Conservation (phyloP, 305 asterid genomes). For the Fraxinus sp. region DNA sequence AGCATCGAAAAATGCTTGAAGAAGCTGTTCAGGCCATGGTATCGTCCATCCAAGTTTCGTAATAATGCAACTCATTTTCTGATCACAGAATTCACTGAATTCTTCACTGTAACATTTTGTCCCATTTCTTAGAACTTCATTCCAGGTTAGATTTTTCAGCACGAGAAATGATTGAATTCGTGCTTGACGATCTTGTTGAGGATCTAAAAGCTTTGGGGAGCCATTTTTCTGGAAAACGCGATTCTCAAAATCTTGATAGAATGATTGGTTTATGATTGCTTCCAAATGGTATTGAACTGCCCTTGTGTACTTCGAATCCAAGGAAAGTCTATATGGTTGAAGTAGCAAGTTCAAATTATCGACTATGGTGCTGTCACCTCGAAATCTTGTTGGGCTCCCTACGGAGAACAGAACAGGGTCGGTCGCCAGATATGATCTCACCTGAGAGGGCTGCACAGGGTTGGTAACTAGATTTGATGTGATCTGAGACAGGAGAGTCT, state of each 20-base stretch:
- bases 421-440: background rate
- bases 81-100: constrained; percentile 83
- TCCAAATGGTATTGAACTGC: constrained; percentile 67
- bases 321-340: constrained; percentile 59
- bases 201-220: constrained; percentile 55
- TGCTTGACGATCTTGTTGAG: constrained; percentile 53
- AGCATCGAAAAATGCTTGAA: constrained; percentile 78
- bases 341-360: constrained; percentile 66
- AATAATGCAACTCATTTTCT: constrained; percentile 74
- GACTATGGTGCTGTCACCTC: constrained; percentile 16
- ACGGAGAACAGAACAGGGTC: background rate
- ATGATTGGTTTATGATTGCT: constrained; percentile 70
- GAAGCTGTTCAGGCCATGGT: constrained; percentile 92
- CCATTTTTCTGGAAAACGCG: constrained; percentile 71
- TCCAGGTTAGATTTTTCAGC: constrained; percentile 79
- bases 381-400: background rate
- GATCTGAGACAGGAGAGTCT: constrained; percentile 41
- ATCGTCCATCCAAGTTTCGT: constrained; percentile 63
- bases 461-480: constrained; percentile 51
- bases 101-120: constrained; percentile 89
- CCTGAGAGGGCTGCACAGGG: background rate
- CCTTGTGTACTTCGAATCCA: constrained; percentile 58
- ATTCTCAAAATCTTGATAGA: constrained; percentile 76
- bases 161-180: constrained; percentile 64
- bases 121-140: constrained; percentile 79